Base-by-base conservation (phyloP, 495 filamentous ascomycete genomes). In the Penicillium flavigenum region DNA sequence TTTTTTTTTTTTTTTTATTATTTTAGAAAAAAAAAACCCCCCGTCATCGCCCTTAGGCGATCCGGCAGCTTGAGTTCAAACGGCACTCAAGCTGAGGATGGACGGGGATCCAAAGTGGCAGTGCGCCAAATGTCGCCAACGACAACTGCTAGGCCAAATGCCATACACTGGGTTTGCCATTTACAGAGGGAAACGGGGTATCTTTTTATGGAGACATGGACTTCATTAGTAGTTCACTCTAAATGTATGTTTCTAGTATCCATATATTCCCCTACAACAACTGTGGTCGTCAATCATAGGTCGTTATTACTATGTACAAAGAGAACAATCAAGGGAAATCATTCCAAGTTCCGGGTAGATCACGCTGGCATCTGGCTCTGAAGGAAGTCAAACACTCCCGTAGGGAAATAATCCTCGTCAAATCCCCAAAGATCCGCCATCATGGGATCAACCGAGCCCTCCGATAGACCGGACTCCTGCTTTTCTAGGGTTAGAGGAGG, bases 361-460 rank as follows among this genome's bases (percentile, higher is more conserved):
- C 54, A 74, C 6, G 72, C 72, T 8, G 76, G 76, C 76, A 79
- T 79, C 58, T 79, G 76, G 32, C 74, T 77, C 54, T 79, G 76
- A 16, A 79, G 65, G 56, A 79, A 79, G 61, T 79, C 76, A 58
- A 79, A 79, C 11, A 79, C 75, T 19, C 76, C 76, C 22, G 74
- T 79, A 16, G 76, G 76, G 54, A 79, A 79, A 55, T 76, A 78
- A 19, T 79, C 76, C 56, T 79, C 76, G 20, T 79, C 76, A 41
- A 76, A 78, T 8, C 76, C 75, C 76, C 76, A 79, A 29, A 77
- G 57, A 58, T 78, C 76, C 11, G 74, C 68, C 75, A 78, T 77
- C 76, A 78, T 77, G 1, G 76, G 76, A 26, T 79, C 75, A 22
- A 73, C 52, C 26, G 76, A 79, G 47, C 75, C 76, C 52, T 76